phyloP scores from a whole-genome alignment of 768 basidiomycete genomes.

The Boletus barrowsii region DNA sequence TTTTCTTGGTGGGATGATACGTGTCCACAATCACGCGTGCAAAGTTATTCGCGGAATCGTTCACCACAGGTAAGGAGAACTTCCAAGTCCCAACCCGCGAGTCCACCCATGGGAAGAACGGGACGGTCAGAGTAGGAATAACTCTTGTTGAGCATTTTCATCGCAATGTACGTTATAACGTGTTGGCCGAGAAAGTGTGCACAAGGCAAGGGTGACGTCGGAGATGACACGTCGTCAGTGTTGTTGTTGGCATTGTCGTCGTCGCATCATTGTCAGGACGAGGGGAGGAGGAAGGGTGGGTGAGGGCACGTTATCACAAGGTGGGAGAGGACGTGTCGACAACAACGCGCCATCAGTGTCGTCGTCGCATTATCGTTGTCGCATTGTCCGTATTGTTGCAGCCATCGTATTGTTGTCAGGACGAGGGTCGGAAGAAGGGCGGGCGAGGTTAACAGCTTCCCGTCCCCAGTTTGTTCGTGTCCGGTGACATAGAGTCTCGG shows the following conservation, averaged over 20 bases:
- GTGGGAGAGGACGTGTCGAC: no score
- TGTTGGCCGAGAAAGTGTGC: slow-evolving; percentile 63
- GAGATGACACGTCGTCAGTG: no score
- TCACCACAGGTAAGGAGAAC: slow-evolving; percentile 41
- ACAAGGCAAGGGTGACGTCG: no score
- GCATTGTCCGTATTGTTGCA: no score
- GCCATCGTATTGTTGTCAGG: no score
- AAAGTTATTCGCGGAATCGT: slow-evolving; percentile 40
- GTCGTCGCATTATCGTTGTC: no score
- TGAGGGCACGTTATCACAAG: no score
- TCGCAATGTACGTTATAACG: slow-evolving; percentile 47
- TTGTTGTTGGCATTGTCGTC: no score
- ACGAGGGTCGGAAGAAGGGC: no score
- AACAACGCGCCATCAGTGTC: no score
- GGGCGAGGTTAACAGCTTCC: slow-evolving; percentile 54
- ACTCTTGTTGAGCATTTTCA: slow-evolving; percentile 64
- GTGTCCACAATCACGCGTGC: slow-evolving; percentile 39
- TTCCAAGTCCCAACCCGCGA: slow-evolving; percentile 34
- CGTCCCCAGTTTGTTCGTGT: slow-evolving; percentile 56
- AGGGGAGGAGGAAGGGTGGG: no score
- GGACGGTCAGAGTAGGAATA: slow-evolving; percentile 72
- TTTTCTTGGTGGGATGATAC: slow-evolving; percentile 37
- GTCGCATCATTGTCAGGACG: no score
- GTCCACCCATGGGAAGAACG: slow-evolving; percentile 38
- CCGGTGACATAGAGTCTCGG: slow-evolving; percentile 56